Evolutionary conservation across 108 stramenopile species (phyloP).

Genomic region (Cyclostephanos tholiformis): DNA sequence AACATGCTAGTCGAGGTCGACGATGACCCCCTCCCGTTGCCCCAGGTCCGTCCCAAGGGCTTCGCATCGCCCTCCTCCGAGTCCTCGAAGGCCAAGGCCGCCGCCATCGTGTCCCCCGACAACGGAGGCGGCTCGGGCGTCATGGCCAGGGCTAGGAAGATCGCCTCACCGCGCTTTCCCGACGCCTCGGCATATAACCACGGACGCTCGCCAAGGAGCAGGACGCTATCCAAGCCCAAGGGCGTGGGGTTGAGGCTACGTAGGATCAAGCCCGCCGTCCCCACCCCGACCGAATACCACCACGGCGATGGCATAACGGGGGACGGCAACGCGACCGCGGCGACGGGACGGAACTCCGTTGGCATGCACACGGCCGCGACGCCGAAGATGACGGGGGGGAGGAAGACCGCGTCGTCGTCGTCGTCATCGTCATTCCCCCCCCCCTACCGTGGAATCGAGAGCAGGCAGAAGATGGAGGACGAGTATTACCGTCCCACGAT

Average conservation of each 20-base stretch:
- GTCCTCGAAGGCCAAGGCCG: neutral
- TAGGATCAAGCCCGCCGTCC: neutral
- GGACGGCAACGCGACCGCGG: neutral
- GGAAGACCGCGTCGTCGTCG: neutral
- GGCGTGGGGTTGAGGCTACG: neutral
- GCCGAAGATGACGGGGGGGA: slow-evolving; percentile 2
- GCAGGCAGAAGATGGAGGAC: slow-evolving; percentile 33
- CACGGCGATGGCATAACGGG: no score
- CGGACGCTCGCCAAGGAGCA: neutral
- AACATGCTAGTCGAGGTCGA: neutral
- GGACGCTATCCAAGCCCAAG: neutral
- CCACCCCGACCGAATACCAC: no score
- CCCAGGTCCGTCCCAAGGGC: neutral
- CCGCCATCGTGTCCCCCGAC: neutral
- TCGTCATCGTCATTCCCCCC: neutral
- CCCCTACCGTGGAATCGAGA: neutral
- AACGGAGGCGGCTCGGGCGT: neutral
- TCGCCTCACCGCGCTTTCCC: neutral
- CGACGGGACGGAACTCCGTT: neutral
- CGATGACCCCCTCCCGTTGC: neutral
- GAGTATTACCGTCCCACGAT: slow-evolving; percentile 21
- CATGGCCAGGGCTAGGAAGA: no score
- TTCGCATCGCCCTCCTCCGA: neutral
- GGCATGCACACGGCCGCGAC: slow-evolving; percentile 12
- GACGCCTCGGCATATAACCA: neutral